A percentile compares a stretch with the other conserved stretches of the same genome.
Conservation (phyloP, 305 asterid species). For the Petunia hybrid region DNA sequence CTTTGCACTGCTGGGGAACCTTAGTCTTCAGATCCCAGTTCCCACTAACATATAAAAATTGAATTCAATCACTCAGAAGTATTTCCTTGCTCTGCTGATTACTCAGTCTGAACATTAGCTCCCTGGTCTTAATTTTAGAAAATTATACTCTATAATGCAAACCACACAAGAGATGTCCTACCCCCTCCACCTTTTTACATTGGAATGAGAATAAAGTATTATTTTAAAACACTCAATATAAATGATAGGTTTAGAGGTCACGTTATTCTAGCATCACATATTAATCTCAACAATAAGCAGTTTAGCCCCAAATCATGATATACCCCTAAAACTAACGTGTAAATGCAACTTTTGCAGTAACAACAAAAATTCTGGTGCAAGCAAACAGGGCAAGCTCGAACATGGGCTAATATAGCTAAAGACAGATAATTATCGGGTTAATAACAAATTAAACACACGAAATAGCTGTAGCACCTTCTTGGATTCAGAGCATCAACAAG, state of each 20-base stretch:
- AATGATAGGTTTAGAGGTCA: background rate
- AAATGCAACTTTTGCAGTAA: background rate
- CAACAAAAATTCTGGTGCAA: background rate
- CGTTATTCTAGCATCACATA: background rate
- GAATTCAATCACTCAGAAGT: background rate
- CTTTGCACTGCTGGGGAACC: constrained; percentile 86
- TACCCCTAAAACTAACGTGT: background rate
- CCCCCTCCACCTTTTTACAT: background rate
- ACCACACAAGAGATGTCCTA: background rate
- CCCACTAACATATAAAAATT: constrained; percentile 60
- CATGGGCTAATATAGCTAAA: constrained; percentile 1
- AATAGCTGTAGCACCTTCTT: background rate
- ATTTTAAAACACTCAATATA: background rate
- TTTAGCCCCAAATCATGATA: background rate
- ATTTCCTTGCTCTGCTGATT: background rate
- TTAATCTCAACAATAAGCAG: too few species aligned
- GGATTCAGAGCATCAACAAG: background rate
- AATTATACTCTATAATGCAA: background rate
- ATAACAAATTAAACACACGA: background rate
- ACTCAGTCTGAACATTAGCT: background rate
- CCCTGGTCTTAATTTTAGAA: background rate
- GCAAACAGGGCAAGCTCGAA: background rate
- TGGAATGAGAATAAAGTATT: background rate
- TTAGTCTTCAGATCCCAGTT: constrained; percentile 97
- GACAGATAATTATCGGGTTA: background rate